Percentiles rank a stretch among this genome's conserved stretches.
phyloP scores from a whole-genome alignment of 1,284 basidiomycete genomes.

The Ustilago nuda region DNA sequence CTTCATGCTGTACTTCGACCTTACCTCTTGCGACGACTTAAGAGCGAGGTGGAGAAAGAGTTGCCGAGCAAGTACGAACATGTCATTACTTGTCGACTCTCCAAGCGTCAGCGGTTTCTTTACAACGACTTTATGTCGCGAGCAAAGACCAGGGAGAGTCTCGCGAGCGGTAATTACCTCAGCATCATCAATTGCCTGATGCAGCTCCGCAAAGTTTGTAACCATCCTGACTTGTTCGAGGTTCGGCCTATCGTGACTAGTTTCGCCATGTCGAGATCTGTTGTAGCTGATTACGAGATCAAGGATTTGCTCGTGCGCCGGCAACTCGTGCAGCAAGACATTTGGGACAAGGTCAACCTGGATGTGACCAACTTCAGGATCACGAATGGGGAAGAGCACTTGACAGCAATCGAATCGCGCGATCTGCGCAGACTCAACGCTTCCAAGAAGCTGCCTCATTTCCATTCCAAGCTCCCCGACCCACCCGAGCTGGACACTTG shows the following conservation, averaged over 20 bases:
- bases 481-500: slow-evolving; percentile 75
- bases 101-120: slow-evolving; percentile 92
- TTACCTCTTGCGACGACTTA: slow-evolving; percentile 91
- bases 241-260: slow-evolving; percentile 92
- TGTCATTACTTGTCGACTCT: slow-evolving; percentile 88
- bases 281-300: slow-evolving; percentile 86
- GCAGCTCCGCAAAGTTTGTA: slow-evolving; percentile 83
- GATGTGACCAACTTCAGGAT: slow-evolving; percentile 78
- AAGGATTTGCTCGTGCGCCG: slow-evolving; percentile 86
- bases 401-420: slow-evolving; percentile 73
- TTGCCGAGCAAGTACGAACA: slow-evolving; percentile 95
- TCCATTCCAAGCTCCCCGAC: slow-evolving; percentile 71
- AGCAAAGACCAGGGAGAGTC: slow-evolving; percentile 84
- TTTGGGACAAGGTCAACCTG: slow-evolving; percentile 74
- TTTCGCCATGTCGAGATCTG: slow-evolving; percentile 85
- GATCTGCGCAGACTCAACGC: slow-evolving; percentile 79
- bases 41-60: slow-evolving; percentile 95
- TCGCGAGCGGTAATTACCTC: slow-evolving; percentile 84
- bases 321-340: slow-evolving; percentile 74
- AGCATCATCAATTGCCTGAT: slow-evolving; percentile 94
- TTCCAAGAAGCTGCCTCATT: slow-evolving; percentile 75
- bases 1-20: slow-evolving; percentile 92
- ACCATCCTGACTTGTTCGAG: slow-evolving; percentile 95
- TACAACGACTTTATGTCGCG: slow-evolving; percentile 99
- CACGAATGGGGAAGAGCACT: slow-evolving; percentile 71